Evolutionary conservation across 768 basidiomycete species (phyloP), one percentile per base, ranked within the genome.

Genomic region (Artomyces pyxidatus): DNA sequence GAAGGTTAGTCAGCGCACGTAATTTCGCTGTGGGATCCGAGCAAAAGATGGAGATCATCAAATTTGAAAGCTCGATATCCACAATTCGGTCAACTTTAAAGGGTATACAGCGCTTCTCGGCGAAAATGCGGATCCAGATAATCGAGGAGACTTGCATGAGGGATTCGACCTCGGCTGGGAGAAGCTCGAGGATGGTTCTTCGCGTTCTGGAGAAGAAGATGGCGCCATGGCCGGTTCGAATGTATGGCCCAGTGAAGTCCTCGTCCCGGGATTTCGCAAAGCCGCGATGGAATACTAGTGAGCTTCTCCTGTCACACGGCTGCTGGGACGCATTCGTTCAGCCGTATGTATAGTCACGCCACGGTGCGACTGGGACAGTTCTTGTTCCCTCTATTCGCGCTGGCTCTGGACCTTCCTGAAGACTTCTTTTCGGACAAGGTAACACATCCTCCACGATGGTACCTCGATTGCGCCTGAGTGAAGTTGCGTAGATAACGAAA

Each of bases 91-190:
- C 0, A 83, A 83, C 60, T 94, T 89, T 71, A 87, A 83, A 59
- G 85, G 85, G 17, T 88, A 87, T 63, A 82, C 72, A 45, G 76
- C 81, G 2, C 62, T 90, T 2, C 70, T 84, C 6, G 83, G 81
- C 48, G 79, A 77, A 43, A 90, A 90, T 61, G 85, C 81, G 46
- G 77, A 92, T 58, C 81, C 87, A 0, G 71, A 77, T n/a, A 76
- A 77, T 41, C 68, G 76, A n/a, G 92, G 92, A 1, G 93, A 97
- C 61, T 65, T 94, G 47, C 89, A 94, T 60, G 92, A 97, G 63
- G 91, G 85, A 3, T 95, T 93, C 62, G 85, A 92, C 57, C 73
- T 95, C 49, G 88, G 89, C 3, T 83, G 78, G 74, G 85, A 90
- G 60, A 65, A 70, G 22, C 60, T 75, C 0, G 57, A 68, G n/a